These are phyloP conservation scores for Halophytophthora batemanensis DNA, from an alignment of 352 stramenopile genomes.

Conservation along the genomic window DNA sequence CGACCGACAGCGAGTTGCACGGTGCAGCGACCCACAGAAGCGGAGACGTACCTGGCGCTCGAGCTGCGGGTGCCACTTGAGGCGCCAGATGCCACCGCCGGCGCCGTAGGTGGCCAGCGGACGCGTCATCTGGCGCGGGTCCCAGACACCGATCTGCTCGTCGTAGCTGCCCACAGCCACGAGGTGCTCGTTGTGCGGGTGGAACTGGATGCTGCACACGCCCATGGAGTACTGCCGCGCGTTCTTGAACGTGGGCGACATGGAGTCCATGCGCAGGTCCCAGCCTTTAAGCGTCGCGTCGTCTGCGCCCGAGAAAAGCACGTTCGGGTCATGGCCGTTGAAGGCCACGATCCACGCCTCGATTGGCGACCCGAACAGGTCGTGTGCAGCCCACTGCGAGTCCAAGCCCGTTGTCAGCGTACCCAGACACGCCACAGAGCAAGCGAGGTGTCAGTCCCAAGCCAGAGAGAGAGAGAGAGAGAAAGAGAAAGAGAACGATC, in stretches of 20 bases:
- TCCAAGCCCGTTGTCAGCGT: too few relatives aligned
- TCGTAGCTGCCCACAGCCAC: conserved; percentile 85
- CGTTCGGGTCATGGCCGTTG: conserved; percentile 70
- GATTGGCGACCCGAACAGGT: conserved; percentile 74
- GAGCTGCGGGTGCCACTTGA: conserved; percentile 75
- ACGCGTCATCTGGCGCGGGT: conserved; percentile 56
- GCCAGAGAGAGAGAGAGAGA: too few relatives aligned
- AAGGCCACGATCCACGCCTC: conserved; percentile 85
- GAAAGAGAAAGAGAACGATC: too few relatives aligned
- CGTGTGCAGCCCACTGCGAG: conserved; percentile 67
- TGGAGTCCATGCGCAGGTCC: conserved; percentile 45
- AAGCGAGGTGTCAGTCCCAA: conserved; percentile 14
- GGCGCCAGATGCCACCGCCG: conserved; percentile 75
- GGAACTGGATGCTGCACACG: conserved; percentile 84
- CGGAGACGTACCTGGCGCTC: conserved; percentile 48
- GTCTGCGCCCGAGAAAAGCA: conserved; percentile 79
- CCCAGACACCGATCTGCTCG: conserved; percentile 76
- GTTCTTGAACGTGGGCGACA: conserved; percentile 55
- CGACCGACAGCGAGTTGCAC: not conserved
- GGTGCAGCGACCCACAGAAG: too few relatives aligned
- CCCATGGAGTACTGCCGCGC: conserved; percentile 69
- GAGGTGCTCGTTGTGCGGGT: conserved; percentile 57
- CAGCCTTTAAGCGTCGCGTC: conserved; percentile 77
- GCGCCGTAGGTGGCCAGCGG: conserved; percentile 44
- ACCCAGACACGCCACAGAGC: not conserved